phyloP scores from a whole-genome alignment of 2,329 filamentous ascomycete species.

The Microascus cirrosus region DNA sequence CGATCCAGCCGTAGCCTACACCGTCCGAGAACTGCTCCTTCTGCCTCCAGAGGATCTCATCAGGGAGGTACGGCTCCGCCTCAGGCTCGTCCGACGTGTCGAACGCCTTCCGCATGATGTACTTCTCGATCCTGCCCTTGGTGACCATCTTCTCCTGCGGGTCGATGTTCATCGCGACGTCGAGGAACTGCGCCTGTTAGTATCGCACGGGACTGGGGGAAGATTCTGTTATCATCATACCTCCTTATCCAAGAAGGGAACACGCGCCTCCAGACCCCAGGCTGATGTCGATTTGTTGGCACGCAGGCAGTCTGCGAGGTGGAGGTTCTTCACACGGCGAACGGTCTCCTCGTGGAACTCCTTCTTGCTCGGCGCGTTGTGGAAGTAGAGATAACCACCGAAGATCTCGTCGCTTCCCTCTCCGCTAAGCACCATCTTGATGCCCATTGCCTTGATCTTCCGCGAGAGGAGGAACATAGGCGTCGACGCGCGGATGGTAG shows the following conservation, averaged over 20 bases:
- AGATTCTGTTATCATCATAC: conserved; percentile 22
- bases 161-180: conserved; percentile 87
- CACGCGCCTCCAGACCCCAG: conserved; percentile 95
- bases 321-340: conserved; percentile 88
- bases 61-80: conserved; percentile 78
- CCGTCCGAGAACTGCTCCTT: conserved; percentile 99
- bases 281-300: conserved; percentile 99
- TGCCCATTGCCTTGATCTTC: conserved; percentile 99
- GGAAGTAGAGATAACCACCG: conserved; percentile 97
- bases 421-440: conserved; percentile 98
- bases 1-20: conserved; percentile 98
- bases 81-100: conserved; percentile 82
- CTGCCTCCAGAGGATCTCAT: conserved; percentile 93
- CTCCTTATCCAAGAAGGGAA: conserved; percentile 94
- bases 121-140: conserved; percentile 84
- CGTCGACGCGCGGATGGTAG: conserved; percentile 93
- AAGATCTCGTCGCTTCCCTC: conserved; percentile 98
- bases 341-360: conserved; percentile 96
- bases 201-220: too few species aligned
- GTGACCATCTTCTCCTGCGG: conserved; percentile 94
- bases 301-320: conserved; percentile 89
- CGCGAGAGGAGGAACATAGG: conserved; percentile 96
- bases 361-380: conserved; percentile 79
- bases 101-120: conserved; percentile 95
- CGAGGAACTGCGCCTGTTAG: conserved; percentile 58